A percentile compares a stretch with the other conserved stretches of the same genome.
phyloP scores from a whole-genome alignment of 352 stramenopile genomes.

The Poterioochromonas sp. region DNA sequence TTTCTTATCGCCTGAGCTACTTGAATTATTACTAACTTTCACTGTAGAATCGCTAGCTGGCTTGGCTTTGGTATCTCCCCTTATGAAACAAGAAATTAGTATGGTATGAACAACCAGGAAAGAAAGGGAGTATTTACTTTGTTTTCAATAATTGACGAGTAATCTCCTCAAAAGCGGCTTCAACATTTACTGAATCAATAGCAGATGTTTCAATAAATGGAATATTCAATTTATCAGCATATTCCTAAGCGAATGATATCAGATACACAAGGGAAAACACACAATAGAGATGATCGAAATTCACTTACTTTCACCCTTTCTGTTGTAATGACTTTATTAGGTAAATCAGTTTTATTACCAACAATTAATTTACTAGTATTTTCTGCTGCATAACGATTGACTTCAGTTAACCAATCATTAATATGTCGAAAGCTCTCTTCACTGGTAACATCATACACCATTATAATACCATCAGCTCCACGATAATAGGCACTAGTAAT shows the following conservation, averaged over 20 bases:
- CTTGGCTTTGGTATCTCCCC: too few species aligned
- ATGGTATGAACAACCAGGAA: too few species aligned
- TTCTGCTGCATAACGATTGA: slow-evolving; percentile 90
- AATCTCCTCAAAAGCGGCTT: slow-evolving; percentile 48
- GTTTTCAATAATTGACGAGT: not conserved
- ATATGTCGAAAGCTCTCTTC: slow-evolving; percentile 92
- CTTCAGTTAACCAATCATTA: slow-evolving; percentile 85
- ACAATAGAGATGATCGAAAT: not conserved
- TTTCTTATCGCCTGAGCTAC: too few species aligned
- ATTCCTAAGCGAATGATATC: not conserved
- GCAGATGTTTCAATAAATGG: slow-evolving; percentile 93
- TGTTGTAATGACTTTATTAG: slow-evolving; percentile 83
- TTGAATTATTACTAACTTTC: too few species aligned
- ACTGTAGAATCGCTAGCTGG: too few species aligned
- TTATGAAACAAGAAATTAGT: too few species aligned
- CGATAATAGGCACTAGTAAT: slow-evolving; percentile 99
- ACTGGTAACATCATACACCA: slow-evolving; percentile 79
- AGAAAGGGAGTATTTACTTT: too few species aligned
- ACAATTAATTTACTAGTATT: slow-evolving; percentile 91
- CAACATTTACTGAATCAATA: slow-evolving; percentile 94
- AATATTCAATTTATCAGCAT: slow-evolving; percentile 86
- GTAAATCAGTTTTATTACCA: slow-evolving; percentile 95
- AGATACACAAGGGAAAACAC: not conserved
- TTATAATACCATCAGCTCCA: slow-evolving; percentile 94
- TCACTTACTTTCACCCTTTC: slow-evolving; percentile 80